Evolutionary conservation across 495 filamentous ascomycete species (phyloP), one percentile per base, ranked within the genome.

Genomic region (Annulohypoxylon moriforme): DNA sequence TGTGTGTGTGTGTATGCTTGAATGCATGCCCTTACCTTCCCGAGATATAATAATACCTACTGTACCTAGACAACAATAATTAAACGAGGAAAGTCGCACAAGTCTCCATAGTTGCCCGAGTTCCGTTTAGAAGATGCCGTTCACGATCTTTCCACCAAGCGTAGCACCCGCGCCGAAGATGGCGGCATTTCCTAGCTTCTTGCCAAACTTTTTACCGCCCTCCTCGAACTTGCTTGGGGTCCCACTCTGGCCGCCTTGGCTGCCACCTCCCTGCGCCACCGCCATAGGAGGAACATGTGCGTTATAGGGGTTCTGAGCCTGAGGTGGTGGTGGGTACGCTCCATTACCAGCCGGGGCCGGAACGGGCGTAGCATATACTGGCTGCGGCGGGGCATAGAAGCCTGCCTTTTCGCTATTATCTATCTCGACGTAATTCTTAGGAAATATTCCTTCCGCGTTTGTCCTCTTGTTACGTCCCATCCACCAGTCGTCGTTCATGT

Each of bases 401-500:
- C 75, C 73, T 13, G 71, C 69, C 67, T 79, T 79, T 71, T 79
- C 68, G 60, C 62, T 72, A 11, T 75, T 63, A 58, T 83, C 75
- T 22, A 90, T 82, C 50, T 87, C 87, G n/a, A 99, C 95, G 69
- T 97, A 98, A 76, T 84, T 91, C 49, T 89, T 85, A 20, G 96
- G 95, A 85, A 99, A 98, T 73, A 98, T 94, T 60, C 96, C 96
- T 80, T 95, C 92, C 69, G 86, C 78, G 33, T 90, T 91, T 14
- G 93, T 97, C 11, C 92, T 89, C 70, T 88, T 81, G 78, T 96
- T 94, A 25, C 88, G 88, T 60, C 96, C 96, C 82, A 92, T 89
- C 94, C 94, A 97, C 96, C 96, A 99, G 75, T 99, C 96, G 18
- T 88, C 89, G 73, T 98, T 98, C 89, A 96, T 93, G 81, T 97